These are phyloP conservation scores for Conoideocrella luteorostrata DNA, from an alignment of 2,329 filamentous ascomycete species.

Conservation along the genomic window DNA sequence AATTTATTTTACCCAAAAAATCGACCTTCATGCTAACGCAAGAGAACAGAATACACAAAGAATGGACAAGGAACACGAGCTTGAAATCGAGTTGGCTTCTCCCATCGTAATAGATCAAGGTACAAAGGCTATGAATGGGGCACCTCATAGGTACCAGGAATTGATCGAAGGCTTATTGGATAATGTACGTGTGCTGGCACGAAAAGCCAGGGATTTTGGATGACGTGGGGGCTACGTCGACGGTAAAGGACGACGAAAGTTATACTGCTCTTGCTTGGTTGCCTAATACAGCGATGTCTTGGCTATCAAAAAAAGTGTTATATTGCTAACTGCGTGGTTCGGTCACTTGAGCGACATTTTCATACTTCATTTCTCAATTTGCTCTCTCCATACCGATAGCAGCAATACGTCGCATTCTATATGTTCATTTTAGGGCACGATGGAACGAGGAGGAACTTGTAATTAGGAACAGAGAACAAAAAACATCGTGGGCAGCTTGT, in stretches of 20 bases:
- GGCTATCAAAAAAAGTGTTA: too few relatives aligned
- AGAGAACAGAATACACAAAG: constrained; percentile 29
- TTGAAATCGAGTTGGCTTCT: constrained; percentile 71
- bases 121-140: constrained; percentile 41
- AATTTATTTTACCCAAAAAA: neutral
- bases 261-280: too few relatives aligned
- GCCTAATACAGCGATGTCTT: too few relatives aligned
- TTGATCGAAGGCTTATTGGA: constrained; percentile 69
- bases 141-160: constrained; percentile 56
- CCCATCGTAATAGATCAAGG: constrained; percentile 60
- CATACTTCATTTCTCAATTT: neutral
- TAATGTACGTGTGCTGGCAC: constrained; percentile 58
- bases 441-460: neutral
- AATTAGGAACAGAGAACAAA: neutral
- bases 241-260: too few relatives aligned
- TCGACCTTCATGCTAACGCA: constrained; percentile 5
- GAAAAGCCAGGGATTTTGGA: constrained; percentile 31
- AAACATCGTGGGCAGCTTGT: neutral
- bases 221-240: constrained; percentile 1
- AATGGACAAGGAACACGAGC: constrained; percentile 64
- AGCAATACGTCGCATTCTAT: neutral
- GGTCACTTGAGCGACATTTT: too few relatives aligned
- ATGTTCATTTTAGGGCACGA: neutral
- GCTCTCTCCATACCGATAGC: constrained; percentile 2
- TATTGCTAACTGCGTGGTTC: too few relatives aligned